phyloP scores from a whole-genome alignment of 306 rosid species.

The Acacia acuminata region DNA sequence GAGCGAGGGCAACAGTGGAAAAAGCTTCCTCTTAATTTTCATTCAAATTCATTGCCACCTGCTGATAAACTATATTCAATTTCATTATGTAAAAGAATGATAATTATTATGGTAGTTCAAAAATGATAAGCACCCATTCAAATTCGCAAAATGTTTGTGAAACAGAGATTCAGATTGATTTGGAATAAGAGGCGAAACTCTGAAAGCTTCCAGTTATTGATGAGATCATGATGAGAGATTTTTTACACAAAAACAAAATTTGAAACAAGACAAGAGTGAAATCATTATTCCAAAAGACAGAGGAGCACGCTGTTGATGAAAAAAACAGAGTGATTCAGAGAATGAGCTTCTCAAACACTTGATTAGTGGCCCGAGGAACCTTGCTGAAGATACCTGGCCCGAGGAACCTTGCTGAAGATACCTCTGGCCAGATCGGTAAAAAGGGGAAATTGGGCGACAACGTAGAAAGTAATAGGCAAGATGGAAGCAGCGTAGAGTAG shows the following conservation, averaged over 20 bases:
- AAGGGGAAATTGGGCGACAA: slow-evolving; percentile 45
- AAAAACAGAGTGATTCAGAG: neutral
- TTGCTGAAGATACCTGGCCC: slow-evolving; percentile 31
- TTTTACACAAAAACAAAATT: too few relatives aligned
- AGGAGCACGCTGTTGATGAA: neutral
- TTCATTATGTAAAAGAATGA: neutral
- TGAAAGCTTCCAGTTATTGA: neutral
- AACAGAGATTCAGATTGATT: neutral
- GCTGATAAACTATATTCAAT: neutral
- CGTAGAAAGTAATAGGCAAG: slow-evolving; percentile 48
- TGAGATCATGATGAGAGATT: neutral
- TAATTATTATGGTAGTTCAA: too few relatives aligned
- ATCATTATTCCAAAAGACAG: neutral
- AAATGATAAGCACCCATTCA: neutral
- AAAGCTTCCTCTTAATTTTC: neutral
- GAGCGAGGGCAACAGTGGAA: too few relatives aligned
- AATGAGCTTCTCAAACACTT: neutral
- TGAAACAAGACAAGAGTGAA: neutral
- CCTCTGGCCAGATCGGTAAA: slow-evolving; percentile 47
- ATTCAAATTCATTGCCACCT: neutral
- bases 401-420: slow-evolving; percentile 28
- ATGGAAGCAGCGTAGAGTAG: slow-evolving; percentile 40
- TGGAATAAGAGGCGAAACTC: neutral
- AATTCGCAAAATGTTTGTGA: neutral
- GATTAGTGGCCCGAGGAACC: slow-evolving; percentile 32